Conservation (phyloP, 2,329 filamentous ascomycete species). For the Monosporascus sp. region DNA sequence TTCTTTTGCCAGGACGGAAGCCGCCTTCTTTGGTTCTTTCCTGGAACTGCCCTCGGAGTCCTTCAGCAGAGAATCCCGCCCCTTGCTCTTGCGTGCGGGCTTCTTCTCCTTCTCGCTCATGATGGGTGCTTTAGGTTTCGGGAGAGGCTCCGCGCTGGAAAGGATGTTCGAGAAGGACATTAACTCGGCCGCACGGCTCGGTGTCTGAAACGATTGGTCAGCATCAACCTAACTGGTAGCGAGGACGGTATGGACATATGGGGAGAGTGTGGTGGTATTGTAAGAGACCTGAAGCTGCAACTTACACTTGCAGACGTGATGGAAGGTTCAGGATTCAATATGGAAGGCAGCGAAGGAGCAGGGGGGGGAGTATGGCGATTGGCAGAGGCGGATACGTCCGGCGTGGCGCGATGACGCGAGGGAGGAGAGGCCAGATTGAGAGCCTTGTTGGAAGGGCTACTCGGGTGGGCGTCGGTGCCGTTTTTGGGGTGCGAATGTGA, state of each 20-base stretch:
- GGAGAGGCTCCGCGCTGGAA: conserved; percentile 67
- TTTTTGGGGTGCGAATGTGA: conserved; percentile 29
- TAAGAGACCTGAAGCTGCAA: conserved; percentile 3
- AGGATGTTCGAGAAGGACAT: conserved; percentile 98
- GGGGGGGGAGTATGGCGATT: conserved; percentile 24
- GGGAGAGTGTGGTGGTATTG: conserved; percentile 1
- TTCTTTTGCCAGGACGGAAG: conserved; percentile 39
- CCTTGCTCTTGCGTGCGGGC: conserved; percentile 39
- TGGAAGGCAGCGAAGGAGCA: conserved; percentile 25
- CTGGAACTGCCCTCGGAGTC: conserved; percentile 44
- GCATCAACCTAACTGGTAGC: background rate
- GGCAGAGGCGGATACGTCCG: conserved; percentile 19
- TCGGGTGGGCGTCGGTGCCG: conserved; percentile 20
- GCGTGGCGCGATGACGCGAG: conserved; percentile 23
- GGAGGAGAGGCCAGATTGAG: conserved; percentile 25
- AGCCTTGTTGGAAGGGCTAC: conserved; percentile 24
- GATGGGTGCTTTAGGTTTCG: conserved; percentile 39
- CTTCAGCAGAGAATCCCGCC: conserved; percentile 46
- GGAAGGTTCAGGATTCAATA: conserved; percentile 28
- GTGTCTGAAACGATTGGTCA: conserved; percentile 46
- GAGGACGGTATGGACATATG: conserved; percentile 1
- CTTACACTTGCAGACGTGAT: conserved; percentile 21
- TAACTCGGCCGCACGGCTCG: conserved; percentile 71
- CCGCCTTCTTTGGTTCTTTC: conserved; percentile 43
- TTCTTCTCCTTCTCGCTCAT: conserved; percentile 34